phyloP scores from a whole-genome alignment of 805 yeast genomes.

The Metschnikowia picachoensis region DNA sequence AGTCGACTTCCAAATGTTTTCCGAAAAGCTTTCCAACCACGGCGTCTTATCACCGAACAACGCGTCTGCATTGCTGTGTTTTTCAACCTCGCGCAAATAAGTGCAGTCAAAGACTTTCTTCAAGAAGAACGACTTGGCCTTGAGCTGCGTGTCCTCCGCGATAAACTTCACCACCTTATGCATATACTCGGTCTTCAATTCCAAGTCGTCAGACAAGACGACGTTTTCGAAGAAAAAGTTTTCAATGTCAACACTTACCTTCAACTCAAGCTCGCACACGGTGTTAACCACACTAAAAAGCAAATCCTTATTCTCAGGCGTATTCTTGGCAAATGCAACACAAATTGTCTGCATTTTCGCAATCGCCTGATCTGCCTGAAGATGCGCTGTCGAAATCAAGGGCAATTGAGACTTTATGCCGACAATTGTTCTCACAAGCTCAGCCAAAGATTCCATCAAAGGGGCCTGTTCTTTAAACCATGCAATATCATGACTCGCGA shows the following conservation, averaged over 20 bases:
- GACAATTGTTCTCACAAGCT: conserved; percentile 42
- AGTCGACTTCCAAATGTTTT: conserved; percentile 69
- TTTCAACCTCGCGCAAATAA: conserved; percentile 57
- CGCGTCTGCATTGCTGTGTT: conserved; percentile 43
- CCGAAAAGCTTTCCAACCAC: conserved; percentile 66
- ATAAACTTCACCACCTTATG: conserved; percentile 45
- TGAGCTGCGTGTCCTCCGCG: conserved; percentile 42
- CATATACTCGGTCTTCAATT: conserved; percentile 49
- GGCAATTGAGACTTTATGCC: conserved; percentile 32
- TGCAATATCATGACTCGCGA: conserved; percentile 45
- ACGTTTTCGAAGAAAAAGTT: conserved; percentile 55
- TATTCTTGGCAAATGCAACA: conserved; percentile 25
- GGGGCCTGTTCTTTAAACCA: conserved; percentile 59
- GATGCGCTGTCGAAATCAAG: conserved; percentile 55
- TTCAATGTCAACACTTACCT: conserved; percentile 45
- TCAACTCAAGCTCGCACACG: conserved; percentile 43
- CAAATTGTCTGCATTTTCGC: conserved; percentile 50
- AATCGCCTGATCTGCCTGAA: conserved; percentile 69
- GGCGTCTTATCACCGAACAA: conserved; percentile 42
- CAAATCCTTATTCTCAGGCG: conserved; percentile 24
- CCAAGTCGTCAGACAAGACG: conserved; percentile 47
- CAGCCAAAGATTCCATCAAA: conserved; percentile 40
- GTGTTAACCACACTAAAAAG: conserved; percentile 31
- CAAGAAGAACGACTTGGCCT: conserved; percentile 54
- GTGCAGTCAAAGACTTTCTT: conserved; percentile 63